Percentiles rank a stretch among this genome's conserved stretches.
Evolutionary conservation across 164 flowering plant species (phyloP).

Genomic region (Taxillus chinensis): DNA sequence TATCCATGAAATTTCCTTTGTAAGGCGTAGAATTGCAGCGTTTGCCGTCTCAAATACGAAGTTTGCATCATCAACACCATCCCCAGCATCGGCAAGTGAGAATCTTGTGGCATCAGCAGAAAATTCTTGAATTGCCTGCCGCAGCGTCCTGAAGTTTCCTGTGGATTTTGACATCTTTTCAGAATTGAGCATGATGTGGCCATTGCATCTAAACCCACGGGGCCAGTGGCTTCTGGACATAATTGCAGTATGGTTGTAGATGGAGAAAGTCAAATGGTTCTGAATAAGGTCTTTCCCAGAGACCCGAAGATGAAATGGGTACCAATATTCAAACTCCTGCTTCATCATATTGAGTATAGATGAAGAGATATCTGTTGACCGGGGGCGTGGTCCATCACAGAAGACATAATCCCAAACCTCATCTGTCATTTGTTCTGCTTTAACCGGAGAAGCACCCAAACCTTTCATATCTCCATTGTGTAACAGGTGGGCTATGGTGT

Average conservation of each 20-base stretch:
- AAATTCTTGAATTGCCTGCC: constrained; percentile 77
- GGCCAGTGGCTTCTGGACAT: constrained; percentile 70
- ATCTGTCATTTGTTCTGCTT: constrained; percentile 74
- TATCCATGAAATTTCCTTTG: constrained; percentile 87
- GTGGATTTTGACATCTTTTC: constrained; percentile 98
- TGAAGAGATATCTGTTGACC: constrained; percentile 33
- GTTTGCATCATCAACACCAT: constrained; percentile 93
- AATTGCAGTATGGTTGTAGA: constrained; percentile 83
- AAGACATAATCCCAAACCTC: constrained; percentile 83
- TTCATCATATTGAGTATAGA: constrained; percentile 64
- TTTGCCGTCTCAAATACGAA: constrained; percentile 85
- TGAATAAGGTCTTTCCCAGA: constrained; percentile 94
- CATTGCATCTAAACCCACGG: constrained; percentile 70
- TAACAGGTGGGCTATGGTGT: constrained; percentile 66
- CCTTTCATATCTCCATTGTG: constrained; percentile 76
- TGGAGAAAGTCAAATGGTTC: constrained; percentile 77
- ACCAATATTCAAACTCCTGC: constrained; percentile 94
- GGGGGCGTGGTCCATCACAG: constrained; percentile 47
- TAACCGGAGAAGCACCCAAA: constrained; percentile 22
- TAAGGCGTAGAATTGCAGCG: constrained; percentile 74
- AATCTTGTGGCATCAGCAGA: constrained; percentile 89
- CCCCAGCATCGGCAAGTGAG: constrained; percentile 93
- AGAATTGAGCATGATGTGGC: constrained; percentile 83
- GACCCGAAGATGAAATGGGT: constrained; percentile 83
- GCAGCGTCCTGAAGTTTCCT: constrained; percentile 79